Evolutionary conservation across 83 land plant genomes (phyloP).

Genomic region (Thuja plicata): DNA sequence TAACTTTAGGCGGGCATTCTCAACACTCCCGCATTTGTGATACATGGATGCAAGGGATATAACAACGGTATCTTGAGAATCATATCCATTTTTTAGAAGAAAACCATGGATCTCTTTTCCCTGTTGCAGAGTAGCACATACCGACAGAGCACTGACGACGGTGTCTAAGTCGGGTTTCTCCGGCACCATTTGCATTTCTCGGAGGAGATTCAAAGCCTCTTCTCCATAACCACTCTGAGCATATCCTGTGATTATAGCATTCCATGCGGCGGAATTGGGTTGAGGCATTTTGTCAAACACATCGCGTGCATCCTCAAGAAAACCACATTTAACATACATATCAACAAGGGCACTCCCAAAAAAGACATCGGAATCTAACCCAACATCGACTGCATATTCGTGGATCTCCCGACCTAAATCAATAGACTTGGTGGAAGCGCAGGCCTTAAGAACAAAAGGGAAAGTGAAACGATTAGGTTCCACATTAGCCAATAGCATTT

Average conservation of each 20-base stretch:
- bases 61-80: neutral
- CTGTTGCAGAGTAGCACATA: neutral
- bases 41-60: neutral
- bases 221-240: constrained; percentile 8
- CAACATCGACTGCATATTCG: neutral
- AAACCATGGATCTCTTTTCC: neutral
- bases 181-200: neutral
- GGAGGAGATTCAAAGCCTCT: neutral
- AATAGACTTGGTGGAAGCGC: neutral
- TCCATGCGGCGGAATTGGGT: constrained; percentile 5
- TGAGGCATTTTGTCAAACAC: constrained; percentile 15
- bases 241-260: constrained; percentile 7
- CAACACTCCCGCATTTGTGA: neutral
- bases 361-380: neutral
- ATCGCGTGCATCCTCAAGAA: constrained; percentile 2
- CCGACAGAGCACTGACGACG: neutral
- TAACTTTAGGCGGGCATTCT: neutral
- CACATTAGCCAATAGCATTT: neutral
- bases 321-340: constrained; percentile 7
- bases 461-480: neutral
- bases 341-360: constrained; percentile 4
- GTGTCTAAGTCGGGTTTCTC: neutral
- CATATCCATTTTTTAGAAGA: neutral
- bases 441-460: constrained; percentile 11
- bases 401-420: neutral